A percentile compares a stretch with the other conserved stretches of the same genome.
These are phyloP conservation scores for Aureobasidium zeae DNA, from an alignment of 2,329 filamentous ascomycete species.

Conservation along the genomic window DNA sequence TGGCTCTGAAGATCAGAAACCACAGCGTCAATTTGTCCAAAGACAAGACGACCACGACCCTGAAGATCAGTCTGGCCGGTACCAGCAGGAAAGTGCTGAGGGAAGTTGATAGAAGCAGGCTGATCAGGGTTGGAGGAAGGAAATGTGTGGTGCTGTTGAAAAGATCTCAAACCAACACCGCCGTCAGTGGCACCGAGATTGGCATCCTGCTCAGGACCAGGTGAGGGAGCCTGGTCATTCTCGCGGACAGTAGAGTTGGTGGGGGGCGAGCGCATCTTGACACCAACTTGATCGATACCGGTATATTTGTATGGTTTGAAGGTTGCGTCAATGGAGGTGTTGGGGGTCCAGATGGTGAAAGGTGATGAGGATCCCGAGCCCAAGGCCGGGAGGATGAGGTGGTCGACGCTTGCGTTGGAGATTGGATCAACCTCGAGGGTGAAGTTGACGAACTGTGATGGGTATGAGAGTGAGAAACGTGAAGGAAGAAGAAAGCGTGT, in stretches of 20 bases:
- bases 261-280: neutral
- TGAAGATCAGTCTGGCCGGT: too few species aligned
- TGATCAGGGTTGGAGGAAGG: neutral
- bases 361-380: too few species aligned
- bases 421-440: neutral
- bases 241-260: neutral
- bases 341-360: too few species aligned
- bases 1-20: too few species aligned
- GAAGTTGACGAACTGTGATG: neutral
- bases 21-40: too few species aligned
- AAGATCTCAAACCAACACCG: neutral
- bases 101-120: conserved; percentile 1
- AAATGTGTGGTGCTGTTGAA: neutral
- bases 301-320: too few species aligned
- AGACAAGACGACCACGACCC: too few species aligned
- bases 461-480: too few species aligned
- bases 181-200: neutral
- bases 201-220: neutral
- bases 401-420: neutral
- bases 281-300: too few species aligned
- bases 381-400: too few species aligned
- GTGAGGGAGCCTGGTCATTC: neutral
- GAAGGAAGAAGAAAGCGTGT: too few species aligned
- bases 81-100: neutral
- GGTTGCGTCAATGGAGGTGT: too few species aligned